Conservation (phyloP, 2,329 filamentous ascomycete genomes). For the Fusarium goolgardi region DNA sequence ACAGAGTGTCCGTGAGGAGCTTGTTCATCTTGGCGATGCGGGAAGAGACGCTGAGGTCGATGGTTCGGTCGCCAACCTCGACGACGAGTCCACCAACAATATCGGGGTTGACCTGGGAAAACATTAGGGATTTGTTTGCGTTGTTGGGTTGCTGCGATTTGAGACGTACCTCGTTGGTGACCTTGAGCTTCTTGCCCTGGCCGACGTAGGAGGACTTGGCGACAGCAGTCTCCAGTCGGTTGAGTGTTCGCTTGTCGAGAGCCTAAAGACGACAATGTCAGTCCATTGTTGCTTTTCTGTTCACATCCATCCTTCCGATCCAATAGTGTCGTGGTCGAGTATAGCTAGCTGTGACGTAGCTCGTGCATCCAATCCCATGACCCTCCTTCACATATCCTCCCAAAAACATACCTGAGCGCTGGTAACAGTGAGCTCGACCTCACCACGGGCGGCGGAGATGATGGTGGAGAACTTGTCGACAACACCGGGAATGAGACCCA, state of each 20-base stretch:
- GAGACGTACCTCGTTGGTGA: conserved; percentile 81
- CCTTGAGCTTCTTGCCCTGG: conserved; percentile 97
- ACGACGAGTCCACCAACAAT: conserved; percentile 94
- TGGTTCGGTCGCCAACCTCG: conserved; percentile 97
- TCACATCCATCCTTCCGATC: conserved; percentile 10
- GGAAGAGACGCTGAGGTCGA: conserved; percentile 94
- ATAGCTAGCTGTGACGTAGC: conserved; percentile 26
- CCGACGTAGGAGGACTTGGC: conserved; percentile 89
- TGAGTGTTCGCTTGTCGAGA: conserved; percentile 87
- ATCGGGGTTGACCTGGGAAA: conserved; percentile 84
- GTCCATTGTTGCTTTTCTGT: conserved; percentile 8
- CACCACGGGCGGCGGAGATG: conserved; percentile 89
- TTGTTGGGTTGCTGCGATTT: not conserved
- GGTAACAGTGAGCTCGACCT: conserved; percentile 93
- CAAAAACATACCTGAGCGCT: conserved; percentile 79
- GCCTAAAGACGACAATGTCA: conserved; percentile 61
- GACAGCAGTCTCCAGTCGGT: conserved; percentile 86
- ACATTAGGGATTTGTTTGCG: conserved; percentile 22
- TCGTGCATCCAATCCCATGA: conserved; percentile 11
- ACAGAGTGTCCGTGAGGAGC: conserved; percentile 95
- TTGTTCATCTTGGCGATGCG: conserved; percentile 99
- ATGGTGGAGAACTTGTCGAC: conserved; percentile 87
- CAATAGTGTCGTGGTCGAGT: conserved; percentile 4
- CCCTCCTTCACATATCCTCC: not conserved
- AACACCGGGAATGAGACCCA: conserved; percentile 83